Conservation (phyloP, 208 protist genomes). For the Blastocrithidia nonstop region DNA sequence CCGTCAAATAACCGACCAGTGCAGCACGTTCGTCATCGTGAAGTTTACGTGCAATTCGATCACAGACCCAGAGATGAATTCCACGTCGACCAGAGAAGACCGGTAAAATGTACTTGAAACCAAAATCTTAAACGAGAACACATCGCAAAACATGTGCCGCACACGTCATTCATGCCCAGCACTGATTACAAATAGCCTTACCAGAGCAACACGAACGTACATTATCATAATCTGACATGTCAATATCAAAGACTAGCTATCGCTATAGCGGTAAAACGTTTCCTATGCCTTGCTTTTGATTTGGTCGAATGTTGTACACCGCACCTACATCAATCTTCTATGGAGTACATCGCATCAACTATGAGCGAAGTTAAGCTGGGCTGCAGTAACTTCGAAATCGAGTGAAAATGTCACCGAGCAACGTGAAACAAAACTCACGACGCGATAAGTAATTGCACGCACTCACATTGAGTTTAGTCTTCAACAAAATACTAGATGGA, state of each 20-base stretch:
- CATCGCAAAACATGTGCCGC: conserved; percentile 86
- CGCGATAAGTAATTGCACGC: conserved; percentile 56
- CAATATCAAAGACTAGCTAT: conserved; percentile 99
- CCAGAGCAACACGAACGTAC: conserved; percentile 91
- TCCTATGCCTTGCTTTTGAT: conserved; percentile 61
- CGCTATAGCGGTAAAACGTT: conserved; percentile 78
- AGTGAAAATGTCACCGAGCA: conserved; percentile 80
- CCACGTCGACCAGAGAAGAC: conserved; percentile 97
- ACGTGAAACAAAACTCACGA: conserved; percentile 83
- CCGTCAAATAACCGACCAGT: conserved; percentile 87
- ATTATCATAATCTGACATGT: conserved; percentile 99
- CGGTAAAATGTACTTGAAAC: conserved; percentile 93
- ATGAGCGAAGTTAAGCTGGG: conserved; percentile 41
- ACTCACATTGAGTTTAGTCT: conserved; percentile 7
- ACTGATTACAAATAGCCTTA: conserved; percentile 92
- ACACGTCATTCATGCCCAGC: conserved; percentile 95
- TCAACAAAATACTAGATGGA: neutral
- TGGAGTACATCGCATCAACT: conserved; percentile 59
- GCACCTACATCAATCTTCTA: conserved; percentile 85
- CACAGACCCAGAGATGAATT: conserved; percentile 98
- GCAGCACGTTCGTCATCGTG: conserved; percentile 80
- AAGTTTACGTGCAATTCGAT: conserved; percentile 81
- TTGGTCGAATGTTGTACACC: conserved; percentile 75
- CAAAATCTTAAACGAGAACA: conserved; percentile 89
- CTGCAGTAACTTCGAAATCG: conserved; percentile 73